Evolutionary conservation across 2,329 filamentous ascomycete genomes (phyloP).

Genomic region (Malbranchea cinnamomea): DNA sequence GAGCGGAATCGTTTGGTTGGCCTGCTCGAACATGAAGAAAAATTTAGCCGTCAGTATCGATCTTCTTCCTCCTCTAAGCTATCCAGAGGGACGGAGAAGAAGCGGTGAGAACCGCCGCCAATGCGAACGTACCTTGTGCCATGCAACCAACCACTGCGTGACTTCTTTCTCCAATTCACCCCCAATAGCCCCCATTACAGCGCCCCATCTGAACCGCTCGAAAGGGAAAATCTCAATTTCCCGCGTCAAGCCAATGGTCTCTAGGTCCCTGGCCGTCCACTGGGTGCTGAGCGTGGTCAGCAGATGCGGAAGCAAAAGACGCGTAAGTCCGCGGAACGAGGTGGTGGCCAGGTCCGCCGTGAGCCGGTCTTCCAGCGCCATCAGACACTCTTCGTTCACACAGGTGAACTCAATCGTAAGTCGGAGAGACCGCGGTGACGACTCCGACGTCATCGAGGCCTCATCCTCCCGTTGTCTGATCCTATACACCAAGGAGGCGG

Average conservation of each 20-base stretch:
- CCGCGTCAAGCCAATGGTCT: conserved; percentile 38
- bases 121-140: conserved; percentile 40
- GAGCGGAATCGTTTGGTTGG: conserved; percentile 19
- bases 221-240: conserved; percentile 38
- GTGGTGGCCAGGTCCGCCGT: conserved; percentile 31
- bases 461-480: conserved; percentile 33
- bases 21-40: conserved; percentile 14
- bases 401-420: conserved; percentile 63
- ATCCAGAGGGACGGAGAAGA: too few relatives aligned
- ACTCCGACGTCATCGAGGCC: conserved; percentile 17
- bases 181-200: conserved; percentile 37
- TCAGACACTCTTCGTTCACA: conserved; percentile 55
- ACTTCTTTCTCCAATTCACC: conserved; percentile 28
- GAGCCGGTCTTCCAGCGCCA: conserved; percentile 34
- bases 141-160: conserved; percentile 20
- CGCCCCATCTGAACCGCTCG: conserved; percentile 39
- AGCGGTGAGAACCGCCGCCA: background rate
- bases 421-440: conserved; percentile 24
- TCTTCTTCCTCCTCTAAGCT: too few relatives aligned
- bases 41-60: background rate
- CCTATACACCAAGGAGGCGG: conserved; percentile 66
- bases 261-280: conserved; percentile 35
- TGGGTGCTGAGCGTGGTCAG: conserved; percentile 30
- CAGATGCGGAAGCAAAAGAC: conserved; percentile 38
- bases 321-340: conserved; percentile 31